A percentile compares a stretch with the other conserved stretches of the same genome.
These are phyloP conservation scores for Allium sativum DNA, from an alignment of 106 monocot species.

Conservation along the genomic window DNA sequence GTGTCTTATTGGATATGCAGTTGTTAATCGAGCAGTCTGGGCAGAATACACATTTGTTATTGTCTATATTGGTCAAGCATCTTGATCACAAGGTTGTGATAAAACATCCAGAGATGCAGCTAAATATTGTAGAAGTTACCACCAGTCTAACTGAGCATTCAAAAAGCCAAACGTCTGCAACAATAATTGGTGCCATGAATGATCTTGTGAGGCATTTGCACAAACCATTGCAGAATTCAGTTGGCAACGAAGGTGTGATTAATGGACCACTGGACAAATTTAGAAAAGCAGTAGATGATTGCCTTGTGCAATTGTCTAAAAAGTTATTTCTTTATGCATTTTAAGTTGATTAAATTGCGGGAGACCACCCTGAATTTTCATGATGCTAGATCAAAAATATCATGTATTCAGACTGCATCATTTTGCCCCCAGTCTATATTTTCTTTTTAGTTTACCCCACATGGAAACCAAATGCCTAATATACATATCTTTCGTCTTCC, in stretches of 20 bases:
- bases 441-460: too few species aligned
- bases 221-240: slow-evolving; percentile 41
- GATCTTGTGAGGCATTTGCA: slow-evolving; percentile 71
- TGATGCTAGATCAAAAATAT: too few species aligned
- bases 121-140: slow-evolving; percentile 61
- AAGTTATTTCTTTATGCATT: too few species aligned
- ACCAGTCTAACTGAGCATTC: slow-evolving; percentile 49
- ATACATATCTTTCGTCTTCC: too few species aligned
- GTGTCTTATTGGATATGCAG: slow-evolving; percentile 60
- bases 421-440: too few species aligned
- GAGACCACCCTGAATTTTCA: too few species aligned
- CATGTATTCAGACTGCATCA: too few species aligned
- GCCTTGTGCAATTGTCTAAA: slow-evolving; percentile 61
- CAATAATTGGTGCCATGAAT: slow-evolving; percentile 55
- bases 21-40: slow-evolving; percentile 60
- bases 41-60: slow-evolving; percentile 56
- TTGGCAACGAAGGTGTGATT: slow-evolving; percentile 10
- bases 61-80: slow-evolving; percentile 77
- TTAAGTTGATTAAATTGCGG: too few species aligned
- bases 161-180: slow-evolving; percentile 45
- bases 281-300: slow-evolving; percentile 49
- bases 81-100: slow-evolving; percentile 67
- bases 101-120: slow-evolving; percentile 61
- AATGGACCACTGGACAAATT: slow-evolving; percentile 36
- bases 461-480: too few species aligned